Evolutionary conservation across 2,329 filamentous ascomycete genomes (phyloP).

Genomic region (Penicillium sumatraense): DNA sequence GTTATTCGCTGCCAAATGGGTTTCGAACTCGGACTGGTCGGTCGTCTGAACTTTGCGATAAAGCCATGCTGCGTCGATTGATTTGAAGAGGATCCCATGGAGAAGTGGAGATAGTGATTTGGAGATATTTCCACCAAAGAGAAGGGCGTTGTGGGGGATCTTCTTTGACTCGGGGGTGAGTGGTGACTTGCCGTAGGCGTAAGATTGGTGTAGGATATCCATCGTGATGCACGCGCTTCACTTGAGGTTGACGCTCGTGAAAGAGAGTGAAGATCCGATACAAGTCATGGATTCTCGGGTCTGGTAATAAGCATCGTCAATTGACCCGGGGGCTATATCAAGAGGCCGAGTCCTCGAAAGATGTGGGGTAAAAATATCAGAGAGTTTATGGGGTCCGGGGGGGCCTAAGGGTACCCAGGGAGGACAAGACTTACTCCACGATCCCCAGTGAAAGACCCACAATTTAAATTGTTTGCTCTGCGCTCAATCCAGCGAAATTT

Average conservation of each 20-base stretch:
- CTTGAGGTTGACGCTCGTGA: no score
- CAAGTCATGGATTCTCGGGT: not conserved
- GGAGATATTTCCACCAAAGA: constrained; percentile 19
- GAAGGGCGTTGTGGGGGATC: not conserved
- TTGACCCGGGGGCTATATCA: not conserved
- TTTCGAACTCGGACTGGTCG: constrained; percentile 7
- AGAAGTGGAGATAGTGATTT: constrained; percentile 14
- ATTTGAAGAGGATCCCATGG: constrained; percentile 12
- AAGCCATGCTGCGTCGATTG: constrained; percentile 28
- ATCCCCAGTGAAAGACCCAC: not conserved
- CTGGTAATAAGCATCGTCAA: not conserved
- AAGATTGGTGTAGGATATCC: constrained; percentile 16
- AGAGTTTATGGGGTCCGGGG: no score
- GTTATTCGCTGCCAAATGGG: constrained; percentile 38
- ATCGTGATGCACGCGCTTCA: no score
- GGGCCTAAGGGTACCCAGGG: no score
- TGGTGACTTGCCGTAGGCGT: constrained; percentile 17
- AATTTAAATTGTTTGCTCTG: not conserved
- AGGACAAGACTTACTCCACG: not conserved
- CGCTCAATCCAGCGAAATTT: not conserved
- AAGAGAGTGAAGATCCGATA: no score
- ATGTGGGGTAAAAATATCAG: no score
- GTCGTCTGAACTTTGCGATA: constrained; percentile 13
- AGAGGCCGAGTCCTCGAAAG: no score
- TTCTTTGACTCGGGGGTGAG: not conserved